Base-by-base conservation (phyloP, 2,329 filamentous ascomycete species). In the Venturia nashicola region DNA sequence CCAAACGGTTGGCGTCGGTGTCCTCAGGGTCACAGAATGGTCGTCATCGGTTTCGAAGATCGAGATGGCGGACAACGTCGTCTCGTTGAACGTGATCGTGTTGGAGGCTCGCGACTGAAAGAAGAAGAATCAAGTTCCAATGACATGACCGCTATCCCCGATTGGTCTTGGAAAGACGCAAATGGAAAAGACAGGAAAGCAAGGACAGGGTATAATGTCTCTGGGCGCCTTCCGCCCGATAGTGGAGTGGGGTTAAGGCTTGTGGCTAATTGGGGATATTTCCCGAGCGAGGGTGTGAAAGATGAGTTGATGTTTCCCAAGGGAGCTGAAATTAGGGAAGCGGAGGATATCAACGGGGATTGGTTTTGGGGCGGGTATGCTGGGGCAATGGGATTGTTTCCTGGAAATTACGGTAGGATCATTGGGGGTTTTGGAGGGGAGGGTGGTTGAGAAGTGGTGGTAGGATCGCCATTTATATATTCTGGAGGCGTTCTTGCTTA, bases 331-430 rank as follows among this genome's bases (percentile, higher is more conserved):
- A 83, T 97, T 16, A 81, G 82, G 7, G 93, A 97, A 76, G 85
- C 88, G 44, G 88, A 93, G 72, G 89, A 94, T 73, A 85, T 95
- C 59, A 96, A 96, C 72, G 89, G 87, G 20, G 91, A 96, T 73
- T 97, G 92, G 92, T 91, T 83, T 70, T 88, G 87, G 76, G 93
- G 93, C 0, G 85, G 86, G 36, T 97, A 96, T 78, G 91, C 91
- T 76, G 91, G 91, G 0, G 78, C 77, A 32, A 86, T 84, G 69
- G 92, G 91, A 0, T 70, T 97, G 67, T 95, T 97, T 71, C 92
- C 92, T 5, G 86, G 86, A 7, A 83, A 84, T 8, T 93, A 93
- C 79, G 89, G 91, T 34, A 78, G 78, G 68, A 71, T 85, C 36
- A 67, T 83, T 9, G 70, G 69, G 54, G 74, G 75, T 64, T 68